Conservation (phyloP, 78 protist genomes). For the Monocercomonoides exilis region DNA sequence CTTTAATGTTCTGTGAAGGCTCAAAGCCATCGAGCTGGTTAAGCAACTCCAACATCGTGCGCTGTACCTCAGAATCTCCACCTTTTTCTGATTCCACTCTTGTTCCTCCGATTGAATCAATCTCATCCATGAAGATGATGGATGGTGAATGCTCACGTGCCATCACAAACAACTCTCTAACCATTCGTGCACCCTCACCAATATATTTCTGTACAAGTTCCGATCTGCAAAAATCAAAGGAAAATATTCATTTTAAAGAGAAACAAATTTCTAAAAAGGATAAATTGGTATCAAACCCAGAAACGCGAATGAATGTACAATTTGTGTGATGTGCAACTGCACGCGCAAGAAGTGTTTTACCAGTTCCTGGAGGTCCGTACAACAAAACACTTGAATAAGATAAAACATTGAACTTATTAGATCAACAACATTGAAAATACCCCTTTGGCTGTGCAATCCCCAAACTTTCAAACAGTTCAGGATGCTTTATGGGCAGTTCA, state of each 20-base stretch:
- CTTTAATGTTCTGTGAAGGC: slow-evolving; percentile 88
- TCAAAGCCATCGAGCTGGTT: slow-evolving; percentile 99
- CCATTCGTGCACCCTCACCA: slow-evolving; percentile 98
- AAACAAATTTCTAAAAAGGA: too few species aligned
- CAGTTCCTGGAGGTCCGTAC: slow-evolving; percentile 91
- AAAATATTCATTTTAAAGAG: background rate
- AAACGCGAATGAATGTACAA: slow-evolving; percentile 95
- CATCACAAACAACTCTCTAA: slow-evolving; percentile 98
- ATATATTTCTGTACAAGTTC: slow-evolving; percentile 99
- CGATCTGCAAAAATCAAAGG: slow-evolving; percentile 18
- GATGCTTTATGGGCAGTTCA: slow-evolving; percentile 98
- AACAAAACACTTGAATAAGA: slow-evolving; percentile 32
- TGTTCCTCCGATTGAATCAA: slow-evolving; percentile 82
- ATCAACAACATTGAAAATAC: slow-evolving; percentile 10
- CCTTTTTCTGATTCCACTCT: slow-evolving; percentile 40
- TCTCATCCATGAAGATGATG: slow-evolving; percentile 99
- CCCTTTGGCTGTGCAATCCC: slow-evolving; percentile 94
- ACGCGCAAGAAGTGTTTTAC: slow-evolving; percentile 96
- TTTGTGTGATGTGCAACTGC: slow-evolving; percentile 99
- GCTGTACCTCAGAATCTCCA: slow-evolving; percentile 83
- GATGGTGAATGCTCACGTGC: slow-evolving; percentile 98
- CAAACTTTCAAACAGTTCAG: slow-evolving; percentile 94
- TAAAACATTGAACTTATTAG: too few species aligned
- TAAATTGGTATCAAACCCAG: too few species aligned
- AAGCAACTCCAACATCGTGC: slow-evolving; percentile 99